Conservation (phyloP, 441 rosid genomes). For the Gossypium gossypioides region DNA sequence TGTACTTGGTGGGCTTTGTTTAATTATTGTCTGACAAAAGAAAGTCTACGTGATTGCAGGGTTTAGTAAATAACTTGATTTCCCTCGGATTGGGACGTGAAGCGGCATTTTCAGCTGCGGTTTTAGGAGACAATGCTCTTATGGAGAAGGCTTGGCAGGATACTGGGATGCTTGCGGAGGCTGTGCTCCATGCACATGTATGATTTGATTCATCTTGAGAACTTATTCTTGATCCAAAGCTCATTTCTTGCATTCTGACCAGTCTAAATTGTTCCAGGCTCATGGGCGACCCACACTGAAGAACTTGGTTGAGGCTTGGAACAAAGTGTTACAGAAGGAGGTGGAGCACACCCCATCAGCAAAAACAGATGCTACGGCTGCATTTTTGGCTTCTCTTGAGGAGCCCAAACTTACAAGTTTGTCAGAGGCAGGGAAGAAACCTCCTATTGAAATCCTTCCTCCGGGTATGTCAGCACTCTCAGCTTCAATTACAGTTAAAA, state of each 20-base stretch:
- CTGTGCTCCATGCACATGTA: slow-evolving; percentile 97
- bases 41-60: slow-evolving; percentile 34
- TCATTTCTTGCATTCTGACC: slow-evolving; percentile 7
- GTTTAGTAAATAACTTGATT: slow-evolving; percentile 72
- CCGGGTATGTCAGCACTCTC: slow-evolving; percentile 90
- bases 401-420: slow-evolving; percentile 17
- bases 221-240: background rate
- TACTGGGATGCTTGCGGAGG: slow-evolving; percentile 97
- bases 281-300: slow-evolving; percentile 88
- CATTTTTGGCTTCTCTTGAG: slow-evolving; percentile 85
- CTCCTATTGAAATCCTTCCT: slow-evolving; percentile 82
- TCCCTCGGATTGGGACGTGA: slow-evolving; percentile 85
- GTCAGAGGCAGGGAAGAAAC: slow-evolving; percentile 55
- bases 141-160: slow-evolving; percentile 99
- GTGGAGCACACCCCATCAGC: slow-evolving; percentile 57
- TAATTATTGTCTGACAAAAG: background rate
- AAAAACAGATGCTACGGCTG: slow-evolving; percentile 84
- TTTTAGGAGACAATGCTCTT: slow-evolving; percentile 88
- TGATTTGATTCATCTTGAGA: slow-evolving; percentile 5
- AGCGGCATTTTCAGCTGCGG: slow-evolving; percentile 93
- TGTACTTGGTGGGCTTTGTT: background rate
- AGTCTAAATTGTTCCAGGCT: slow-evolving; percentile 43
- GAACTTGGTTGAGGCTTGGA: slow-evolving; percentile 86
- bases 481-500: slow-evolving; percentile 62
- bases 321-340: slow-evolving; percentile 79